Percentiles rank a stretch among this genome's conserved stretches.
These are phyloP conservation scores for Anisodus acutangulus DNA, from an alignment of 257 asterid genomes.

Conservation along the genomic window DNA sequence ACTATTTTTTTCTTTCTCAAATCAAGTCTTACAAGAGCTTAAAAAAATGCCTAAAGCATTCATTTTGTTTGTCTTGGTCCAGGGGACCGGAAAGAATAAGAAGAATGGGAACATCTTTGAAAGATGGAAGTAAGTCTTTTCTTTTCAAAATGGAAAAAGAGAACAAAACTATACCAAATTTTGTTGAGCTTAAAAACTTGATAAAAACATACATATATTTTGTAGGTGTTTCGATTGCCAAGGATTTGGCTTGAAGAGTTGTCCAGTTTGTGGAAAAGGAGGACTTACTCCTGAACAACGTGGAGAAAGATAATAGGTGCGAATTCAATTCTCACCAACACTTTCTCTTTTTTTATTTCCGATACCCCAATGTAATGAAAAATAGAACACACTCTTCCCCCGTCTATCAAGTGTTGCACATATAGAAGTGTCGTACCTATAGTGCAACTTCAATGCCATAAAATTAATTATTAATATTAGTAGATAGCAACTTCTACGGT, in stretches of 20 bases:
- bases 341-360: neutral
- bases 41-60: neutral
- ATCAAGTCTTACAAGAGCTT: neutral
- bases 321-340: neutral
- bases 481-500: too few relatives aligned
- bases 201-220: neutral
- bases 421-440: too few relatives aligned
- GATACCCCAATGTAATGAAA: neutral
- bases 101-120: conserved; percentile 90
- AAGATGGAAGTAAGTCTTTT: conserved; percentile 76
- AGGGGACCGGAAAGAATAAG: conserved; percentile 95
- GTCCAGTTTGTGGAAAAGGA: conserved; percentile 80
- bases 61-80: neutral
- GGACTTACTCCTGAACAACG: conserved; percentile 94
- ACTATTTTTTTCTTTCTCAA: too few relatives aligned
- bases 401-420: neutral
- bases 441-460: neutral
- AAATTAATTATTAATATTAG: neutral
- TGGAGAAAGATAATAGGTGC: conserved; percentile 63
- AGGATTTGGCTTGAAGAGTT: conserved; percentile 85
- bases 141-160: neutral
- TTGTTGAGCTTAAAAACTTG: neutral
- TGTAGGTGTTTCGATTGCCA: conserved; percentile 87
- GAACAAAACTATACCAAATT: neutral
- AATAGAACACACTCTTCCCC: neutral